phyloP scores from a whole-genome alignment of 2,329 filamentous ascomycete species.

The Rhynchosporium graminicola region DNA sequence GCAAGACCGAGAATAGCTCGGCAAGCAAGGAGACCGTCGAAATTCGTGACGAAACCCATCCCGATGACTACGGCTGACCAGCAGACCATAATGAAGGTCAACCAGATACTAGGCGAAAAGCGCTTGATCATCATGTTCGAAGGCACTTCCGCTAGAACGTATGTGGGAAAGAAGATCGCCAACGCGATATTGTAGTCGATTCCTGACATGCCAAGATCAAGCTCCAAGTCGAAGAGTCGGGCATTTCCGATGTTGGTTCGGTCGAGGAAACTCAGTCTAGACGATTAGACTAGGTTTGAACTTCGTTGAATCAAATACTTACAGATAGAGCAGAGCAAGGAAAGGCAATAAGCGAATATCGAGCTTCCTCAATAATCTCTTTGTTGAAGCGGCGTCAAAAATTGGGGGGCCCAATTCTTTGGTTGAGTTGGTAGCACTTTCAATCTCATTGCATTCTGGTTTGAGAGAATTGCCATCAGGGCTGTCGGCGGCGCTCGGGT shows the following conservation, averaged over 20 bases:
- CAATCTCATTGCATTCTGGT: constrained; percentile 3
- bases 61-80: constrained; percentile 71
- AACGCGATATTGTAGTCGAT: constrained; percentile 40
- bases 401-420: background rate
- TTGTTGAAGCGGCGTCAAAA: constrained; percentile 17
- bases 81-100: constrained; percentile 62
- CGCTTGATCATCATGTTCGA: constrained; percentile 44
- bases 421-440: background rate
- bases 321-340: constrained; percentile 56
- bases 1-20: constrained; percentile 53
- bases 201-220: constrained; percentile 37
- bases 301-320: background rate
- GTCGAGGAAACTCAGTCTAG: constrained; percentile 37
- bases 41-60: constrained; percentile 64
- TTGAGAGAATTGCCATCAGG: constrained; percentile 6
- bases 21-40: constrained; percentile 52
- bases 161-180: constrained; percentile 39
- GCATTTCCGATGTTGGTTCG: constrained; percentile 41
- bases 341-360: constrained; percentile 41
- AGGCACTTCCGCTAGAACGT: constrained; percentile 38
- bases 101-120: constrained; percentile 55
- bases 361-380: constrained; percentile 34
- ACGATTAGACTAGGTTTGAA: background rate
- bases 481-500: background rate
- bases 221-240: constrained; percentile 37